Conservation (phyloP, 2,329 filamentous ascomycete species). For the Curvularia eragrostidis region DNA sequence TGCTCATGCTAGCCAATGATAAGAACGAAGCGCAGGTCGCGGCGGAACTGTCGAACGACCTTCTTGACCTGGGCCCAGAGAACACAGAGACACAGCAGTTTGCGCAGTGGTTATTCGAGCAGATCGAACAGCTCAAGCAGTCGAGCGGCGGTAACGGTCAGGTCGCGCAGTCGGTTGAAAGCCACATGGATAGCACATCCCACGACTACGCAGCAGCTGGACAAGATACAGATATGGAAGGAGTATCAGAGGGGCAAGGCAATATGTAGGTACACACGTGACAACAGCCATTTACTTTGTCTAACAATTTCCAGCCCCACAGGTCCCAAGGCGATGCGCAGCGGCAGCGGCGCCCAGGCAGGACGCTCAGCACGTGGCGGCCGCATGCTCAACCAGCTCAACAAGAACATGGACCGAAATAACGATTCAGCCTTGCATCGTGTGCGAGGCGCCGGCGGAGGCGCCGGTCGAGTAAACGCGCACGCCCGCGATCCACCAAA, state of each 20-base stretch:
- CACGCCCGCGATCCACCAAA: constrained; percentile 74
- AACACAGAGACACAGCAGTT: constrained; percentile 85
- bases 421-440: constrained; percentile 80
- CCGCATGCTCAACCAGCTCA: constrained; percentile 83
- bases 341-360: constrained; percentile 57
- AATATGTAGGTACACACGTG: constrained; percentile 50
- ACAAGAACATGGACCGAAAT: constrained; percentile 80
- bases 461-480: constrained; percentile 80
- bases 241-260: constrained; percentile 56
- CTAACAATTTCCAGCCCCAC: constrained; percentile 74
- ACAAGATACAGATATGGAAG: constrained; percentile 75
- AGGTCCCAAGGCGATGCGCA: constrained; percentile 93
- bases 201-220: constrained; percentile 45
- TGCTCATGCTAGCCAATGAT: constrained; percentile 95
- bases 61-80: constrained; percentile 81
- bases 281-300: neutral
- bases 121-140: constrained; percentile 74
- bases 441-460: constrained; percentile 73
- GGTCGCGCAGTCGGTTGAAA: constrained; percentile 25
- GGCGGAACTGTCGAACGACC: constrained; percentile 83
- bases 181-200: constrained; percentile 33
- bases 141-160: constrained; percentile 56
- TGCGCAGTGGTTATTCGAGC: constrained; percentile 90
- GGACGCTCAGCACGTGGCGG: constrained; percentile 61
- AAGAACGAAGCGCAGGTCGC: constrained; percentile 92